These are phyloP conservation scores for Aspergillus nanangensis DNA, from an alignment of 495 filamentous ascomycete species.

Conservation along the genomic window DNA sequence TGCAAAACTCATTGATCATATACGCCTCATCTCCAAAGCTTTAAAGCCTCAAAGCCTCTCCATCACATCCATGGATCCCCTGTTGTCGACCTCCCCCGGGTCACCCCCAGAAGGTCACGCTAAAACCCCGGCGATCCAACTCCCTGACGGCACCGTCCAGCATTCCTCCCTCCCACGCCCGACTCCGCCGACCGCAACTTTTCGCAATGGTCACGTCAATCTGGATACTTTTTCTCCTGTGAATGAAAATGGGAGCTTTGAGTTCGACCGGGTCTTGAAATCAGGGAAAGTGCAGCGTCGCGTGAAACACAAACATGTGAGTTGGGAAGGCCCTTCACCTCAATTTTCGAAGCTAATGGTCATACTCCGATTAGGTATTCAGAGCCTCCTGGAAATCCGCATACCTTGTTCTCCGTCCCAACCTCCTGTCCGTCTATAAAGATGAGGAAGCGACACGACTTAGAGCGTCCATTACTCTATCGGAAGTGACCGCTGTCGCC, in stretches of 20 bases:
- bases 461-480: conserved; percentile 78
- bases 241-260: conserved; percentile 93
- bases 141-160: conserved; percentile 21
- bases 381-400: conserved; percentile 74
- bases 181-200: conserved; percentile 7
- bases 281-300: conserved; percentile 80
- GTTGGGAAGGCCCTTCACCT: conserved; percentile 5
- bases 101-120: conserved; percentile 21
- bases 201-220: conserved; percentile 50
- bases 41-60: no score
- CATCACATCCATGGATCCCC: conserved; percentile 17
- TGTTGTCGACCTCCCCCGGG: conserved; percentile 17
- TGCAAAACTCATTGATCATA: background rate
- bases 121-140: conserved; percentile 26
- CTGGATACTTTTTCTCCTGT: conserved; percentile 70
- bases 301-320: conserved; percentile 89
- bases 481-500: conserved; percentile 87
- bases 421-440: conserved; percentile 93
- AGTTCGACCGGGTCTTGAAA: conserved; percentile 90
- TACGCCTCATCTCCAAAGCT: no score
- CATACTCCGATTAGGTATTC: conserved; percentile 17
- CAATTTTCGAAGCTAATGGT: conserved; percentile 9
- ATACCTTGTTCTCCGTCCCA: conserved; percentile 87
- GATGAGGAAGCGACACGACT: conserved; percentile 84
- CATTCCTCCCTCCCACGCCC: conserved; percentile 11